These are phyloP conservation scores for Talaromyces sp. DNA, from an alignment of 2,329 filamentous ascomycete genomes.

Conservation along the genomic window DNA sequence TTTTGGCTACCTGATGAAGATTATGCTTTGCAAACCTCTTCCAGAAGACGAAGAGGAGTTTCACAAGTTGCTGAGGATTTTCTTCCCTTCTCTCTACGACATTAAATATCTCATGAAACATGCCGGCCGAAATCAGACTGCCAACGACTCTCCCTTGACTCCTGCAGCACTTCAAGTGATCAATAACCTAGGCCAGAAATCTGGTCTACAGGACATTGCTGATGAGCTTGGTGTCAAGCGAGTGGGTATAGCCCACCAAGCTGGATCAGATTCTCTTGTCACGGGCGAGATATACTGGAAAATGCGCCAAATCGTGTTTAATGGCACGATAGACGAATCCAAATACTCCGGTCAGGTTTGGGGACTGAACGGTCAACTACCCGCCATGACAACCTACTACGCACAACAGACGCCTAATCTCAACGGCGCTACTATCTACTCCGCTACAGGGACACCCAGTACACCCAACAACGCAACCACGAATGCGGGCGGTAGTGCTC, in stretches of 20 bases:
- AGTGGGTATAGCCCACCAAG: slow-evolving; percentile 83
- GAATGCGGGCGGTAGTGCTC: slow-evolving; percentile 44
- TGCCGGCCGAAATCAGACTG: slow-evolving; percentile 67
- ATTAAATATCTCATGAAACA: slow-evolving; percentile 97
- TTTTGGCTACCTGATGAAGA: slow-evolving; percentile 94
- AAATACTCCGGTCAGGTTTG: slow-evolving; percentile 87
- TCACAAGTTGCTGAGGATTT: slow-evolving; percentile 81
- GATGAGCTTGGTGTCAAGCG: slow-evolving; percentile 90
- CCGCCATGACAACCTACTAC: slow-evolving; percentile 38
- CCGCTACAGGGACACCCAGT: slow-evolving; percentile 57
- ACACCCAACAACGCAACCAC: slow-evolving; percentile 62
- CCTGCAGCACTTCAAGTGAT: slow-evolving; percentile 69
- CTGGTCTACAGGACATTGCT: slow-evolving; percentile 87
- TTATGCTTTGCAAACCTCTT: slow-evolving; percentile 76
- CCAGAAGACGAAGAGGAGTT: slow-evolving; percentile 90
- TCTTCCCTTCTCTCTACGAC: slow-evolving; percentile 91
- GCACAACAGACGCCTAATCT: slow-evolving; percentile 53
- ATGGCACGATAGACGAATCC: slow-evolving; percentile 70
- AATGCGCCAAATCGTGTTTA: slow-evolving; percentile 83
- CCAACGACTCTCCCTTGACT: slow-evolving; percentile 62
- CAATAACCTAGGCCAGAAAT: slow-evolving; percentile 82
- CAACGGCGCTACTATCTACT: slow-evolving; percentile 53
- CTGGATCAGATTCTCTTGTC: slow-evolving; percentile 87
- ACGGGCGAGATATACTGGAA: slow-evolving; percentile 95
- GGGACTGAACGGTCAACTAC: slow-evolving; percentile 75